A percentile compares a stretch with the other conserved stretches of the same genome.
These are phyloP conservation scores for Aspergillus quadricinctus DNA, from an alignment of 2,329 filamentous ascomycete genomes.

Conservation along the genomic window DNA sequence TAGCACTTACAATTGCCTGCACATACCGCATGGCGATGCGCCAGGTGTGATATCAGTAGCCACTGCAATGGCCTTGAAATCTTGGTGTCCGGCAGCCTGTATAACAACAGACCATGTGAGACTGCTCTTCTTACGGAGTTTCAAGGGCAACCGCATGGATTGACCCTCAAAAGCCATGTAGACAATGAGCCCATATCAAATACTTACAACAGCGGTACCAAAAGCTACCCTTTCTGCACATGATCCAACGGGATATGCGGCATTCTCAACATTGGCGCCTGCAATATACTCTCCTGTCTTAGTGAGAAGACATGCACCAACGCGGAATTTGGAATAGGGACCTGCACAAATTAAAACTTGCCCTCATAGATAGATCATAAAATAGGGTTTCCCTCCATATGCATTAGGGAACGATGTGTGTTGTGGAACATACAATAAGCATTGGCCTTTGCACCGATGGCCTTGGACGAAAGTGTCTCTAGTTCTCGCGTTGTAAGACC, in stretches of 20 bases:
- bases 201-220: conserved; percentile 64
- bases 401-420: neutral
- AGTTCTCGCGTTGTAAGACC: conserved; percentile 61
- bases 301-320: conserved; percentile 75
- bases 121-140: neutral
- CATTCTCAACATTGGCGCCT: conserved; percentile 92
- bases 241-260: conserved; percentile 86
- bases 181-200: conserved; percentile 9
- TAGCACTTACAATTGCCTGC: conserved; percentile 70
- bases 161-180: neutral
- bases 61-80: conserved; percentile 78
- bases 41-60: conserved; percentile 70
- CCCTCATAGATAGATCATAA: neutral
- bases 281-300: conserved; percentile 53
- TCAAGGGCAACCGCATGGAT: conserved; percentile 6
- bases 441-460: conserved; percentile 65
- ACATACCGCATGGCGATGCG: conserved; percentile 85
- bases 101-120: neutral
- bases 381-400: neutral
- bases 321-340: conserved; percentile 87
- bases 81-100: conserved; percentile 43
- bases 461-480: conserved; percentile 56
- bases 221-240: conserved; percentile 93
- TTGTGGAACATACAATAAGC: conserved; percentile 67
- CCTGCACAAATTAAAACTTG: conserved; percentile 38